These are phyloP conservation scores for Polysphondylium violaceum DNA, from an alignment of 78 protist species.

Conservation along the genomic window DNA sequence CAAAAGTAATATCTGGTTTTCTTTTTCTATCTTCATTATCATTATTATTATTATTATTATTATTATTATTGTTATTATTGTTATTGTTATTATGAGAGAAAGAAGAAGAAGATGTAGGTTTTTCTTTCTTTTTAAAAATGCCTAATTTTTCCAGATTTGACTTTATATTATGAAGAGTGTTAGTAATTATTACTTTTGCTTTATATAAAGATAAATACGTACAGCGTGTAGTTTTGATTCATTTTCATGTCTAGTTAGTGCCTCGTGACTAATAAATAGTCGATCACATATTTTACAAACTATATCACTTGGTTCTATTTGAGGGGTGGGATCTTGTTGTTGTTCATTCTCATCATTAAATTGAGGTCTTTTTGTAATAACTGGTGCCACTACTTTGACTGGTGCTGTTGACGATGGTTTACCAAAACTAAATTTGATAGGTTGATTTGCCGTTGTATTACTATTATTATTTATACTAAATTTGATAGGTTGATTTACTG, in stretches of 20 bases:
- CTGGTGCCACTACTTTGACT: conserved; percentile 55
- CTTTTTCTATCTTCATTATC: neutral
- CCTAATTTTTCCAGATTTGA: conserved; percentile 19
- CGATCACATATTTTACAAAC: conserved; percentile 59
- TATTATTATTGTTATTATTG: neutral
- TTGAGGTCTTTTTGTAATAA: conserved; percentile 15
- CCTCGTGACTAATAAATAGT: conserved; percentile 34
- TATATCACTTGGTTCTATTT: neutral
- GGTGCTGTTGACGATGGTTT: conserved; percentile 15
- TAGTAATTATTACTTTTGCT: neutral
- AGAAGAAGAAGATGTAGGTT: neutral
- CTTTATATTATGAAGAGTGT: neutral
- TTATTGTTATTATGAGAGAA: neutral
- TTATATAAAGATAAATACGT: neutral
- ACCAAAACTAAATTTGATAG: conserved; percentile 29
- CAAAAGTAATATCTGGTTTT: conserved; percentile 25
- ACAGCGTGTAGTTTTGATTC: conserved; percentile 63
- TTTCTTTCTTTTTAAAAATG: neutral
- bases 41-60: neutral
- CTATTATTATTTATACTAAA: conserved; percentile 3
- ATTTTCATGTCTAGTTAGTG: conserved; percentile 54
- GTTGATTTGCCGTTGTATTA: neutral
- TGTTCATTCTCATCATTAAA: neutral
- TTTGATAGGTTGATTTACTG: neutral
- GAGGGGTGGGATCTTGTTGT: neutral